These are phyloP conservation scores for Coniochaeta sp. DNA, from an alignment of 2,329 filamentous ascomycete species.

Conservation along the genomic window DNA sequence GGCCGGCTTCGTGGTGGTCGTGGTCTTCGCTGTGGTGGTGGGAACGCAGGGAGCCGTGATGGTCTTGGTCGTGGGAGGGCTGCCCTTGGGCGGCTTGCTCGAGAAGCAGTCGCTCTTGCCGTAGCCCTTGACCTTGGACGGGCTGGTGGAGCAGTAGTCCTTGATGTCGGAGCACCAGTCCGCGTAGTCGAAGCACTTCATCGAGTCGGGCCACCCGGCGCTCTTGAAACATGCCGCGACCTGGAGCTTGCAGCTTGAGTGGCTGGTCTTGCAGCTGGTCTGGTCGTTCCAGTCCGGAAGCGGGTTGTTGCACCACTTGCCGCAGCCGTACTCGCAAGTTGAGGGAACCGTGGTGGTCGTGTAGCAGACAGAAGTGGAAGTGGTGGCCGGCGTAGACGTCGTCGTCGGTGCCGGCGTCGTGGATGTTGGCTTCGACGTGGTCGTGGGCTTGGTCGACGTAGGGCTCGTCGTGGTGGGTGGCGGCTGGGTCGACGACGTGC, in stretches of 20 bases:
- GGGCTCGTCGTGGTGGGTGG: constrained; percentile 7
- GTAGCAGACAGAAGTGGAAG: constrained; percentile 36
- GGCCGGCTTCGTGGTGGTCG: constrained; percentile 22
- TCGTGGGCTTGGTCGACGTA: constrained; percentile 8
- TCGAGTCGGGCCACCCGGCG: constrained; percentile 40
- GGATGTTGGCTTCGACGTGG: constrained; percentile 12
- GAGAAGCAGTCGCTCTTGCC: constrained; percentile 36
- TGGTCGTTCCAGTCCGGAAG: constrained; percentile 29
- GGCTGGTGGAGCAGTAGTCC: constrained; percentile 30
- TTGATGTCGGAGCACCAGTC: constrained; percentile 41
- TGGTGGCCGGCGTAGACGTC: constrained; percentile 17
- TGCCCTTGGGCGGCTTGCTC: constrained; percentile 30
- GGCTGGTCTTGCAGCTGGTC: constrained; percentile 37
- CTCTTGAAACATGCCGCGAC: constrained; percentile 41
- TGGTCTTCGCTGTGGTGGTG: constrained; percentile 14
- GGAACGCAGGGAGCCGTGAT: constrained; percentile 24
- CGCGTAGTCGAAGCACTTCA: constrained; percentile 43
- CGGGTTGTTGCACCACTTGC: constrained; percentile 38
- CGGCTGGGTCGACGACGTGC: constrained; percentile 6
- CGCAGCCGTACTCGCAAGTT: constrained; percentile 46
- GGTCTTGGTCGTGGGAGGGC: constrained; percentile 22
- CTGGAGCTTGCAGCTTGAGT: constrained; percentile 38
- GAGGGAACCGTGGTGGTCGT: constrained; percentile 34
- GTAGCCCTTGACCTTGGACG: constrained; percentile 16
- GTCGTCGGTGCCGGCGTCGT: constrained; percentile 16